Evolutionary conservation across 2,329 filamentous ascomycete species (phyloP).

Genomic region (Sporothrix brunneoviolacea): DNA sequence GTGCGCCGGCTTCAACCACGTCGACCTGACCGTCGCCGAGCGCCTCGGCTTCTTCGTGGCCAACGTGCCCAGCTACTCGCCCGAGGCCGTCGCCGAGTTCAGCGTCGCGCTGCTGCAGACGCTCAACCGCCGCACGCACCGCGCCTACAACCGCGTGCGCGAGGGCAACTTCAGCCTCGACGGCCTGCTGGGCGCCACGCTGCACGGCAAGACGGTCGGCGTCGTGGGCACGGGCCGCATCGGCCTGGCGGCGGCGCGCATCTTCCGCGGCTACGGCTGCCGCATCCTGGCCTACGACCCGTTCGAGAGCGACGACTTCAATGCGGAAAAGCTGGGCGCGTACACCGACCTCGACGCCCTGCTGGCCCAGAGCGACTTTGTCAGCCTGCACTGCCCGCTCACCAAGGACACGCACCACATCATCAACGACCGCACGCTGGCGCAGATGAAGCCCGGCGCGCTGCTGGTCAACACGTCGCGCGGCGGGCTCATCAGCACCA

Average conservation of each 20-base stretch:
- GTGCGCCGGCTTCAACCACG: constrained; percentile 63
- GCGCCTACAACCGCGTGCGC: constrained; percentile 60
- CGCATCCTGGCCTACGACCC: constrained; percentile 55
- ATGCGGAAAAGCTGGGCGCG: constrained; percentile 36
- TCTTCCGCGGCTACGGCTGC: constrained; percentile 61
- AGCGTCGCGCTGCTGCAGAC: constrained; percentile 61
- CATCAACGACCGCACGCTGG: constrained; percentile 48
- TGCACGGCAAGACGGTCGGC: constrained; percentile 60
- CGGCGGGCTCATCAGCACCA: constrained; percentile 56
- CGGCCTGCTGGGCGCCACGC: constrained; percentile 54
- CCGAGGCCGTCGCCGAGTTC: constrained; percentile 64
- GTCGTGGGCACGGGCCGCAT: constrained; percentile 61
- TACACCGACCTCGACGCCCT: constrained; percentile 49
- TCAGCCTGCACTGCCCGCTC: constrained; percentile 62
- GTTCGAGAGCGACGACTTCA: constrained; percentile 42
- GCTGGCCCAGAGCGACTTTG: constrained; percentile 50
- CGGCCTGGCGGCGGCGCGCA: constrained; percentile 53
- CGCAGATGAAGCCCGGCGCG: constrained; percentile 51
- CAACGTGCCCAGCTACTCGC: constrained; percentile 62
- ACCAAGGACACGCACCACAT: constrained; percentile 53
- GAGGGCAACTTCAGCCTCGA: constrained; percentile 63
- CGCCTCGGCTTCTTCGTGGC: constrained; percentile 53
- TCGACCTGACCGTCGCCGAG: constrained; percentile 52
- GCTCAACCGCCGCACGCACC: constrained; percentile 60
- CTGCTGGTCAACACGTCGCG: constrained; percentile 63